Base-by-base conservation (phyloP, 805 yeast species). In the Saturnispora sanitii region DNA sequence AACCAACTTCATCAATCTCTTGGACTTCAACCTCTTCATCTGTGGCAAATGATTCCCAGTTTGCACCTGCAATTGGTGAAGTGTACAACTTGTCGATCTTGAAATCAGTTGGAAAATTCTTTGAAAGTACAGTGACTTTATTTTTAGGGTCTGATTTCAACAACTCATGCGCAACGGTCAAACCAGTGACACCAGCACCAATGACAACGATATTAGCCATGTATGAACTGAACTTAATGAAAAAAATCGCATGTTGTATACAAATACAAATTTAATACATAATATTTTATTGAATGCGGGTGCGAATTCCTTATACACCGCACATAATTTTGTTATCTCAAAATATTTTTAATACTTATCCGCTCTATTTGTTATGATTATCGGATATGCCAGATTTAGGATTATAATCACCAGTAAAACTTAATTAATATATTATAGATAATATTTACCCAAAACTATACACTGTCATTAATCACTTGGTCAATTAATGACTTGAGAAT, bases 41-140 rank as follows among this genome's bases (percentile, higher is more conserved):
- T 1, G 45, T 31, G 2, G 82, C 84, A 58, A 76, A 75, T 11
- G 81, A 71, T 36, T 64, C 66, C 83, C 85, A 79, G 49, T 79
- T 75, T 35, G 85, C 87, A 4, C 86, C 86, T 0, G 85, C 86
- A 54, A 66, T 73, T 3, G 85, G 84, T 0, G 82, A 75, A 3
- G 82, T 68, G 52, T 75, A 79, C 8, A 67, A 67, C 3, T 49
- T 45, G 12, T 57, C 57, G 31, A 68, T 61, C 38, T 68, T 67
- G 23, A 62, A 52, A 40, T 78, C 83, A 1, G 82, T 80, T 1
- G 83, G 83, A 21, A 77, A 53, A 46, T 69, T 60, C 21, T 61
- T 56, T 1, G 70, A 70, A 2, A 73, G 49, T 20, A 73, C 57
- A 2, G 68, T 60, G 6, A 71, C 70, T 18, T 58, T 57, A 46